Evolutionary conservation across 805 yeast species (phyloP), one percentile per base, ranked within the genome.

Genomic region (Yamadazyma paraphyllophila): DNA sequence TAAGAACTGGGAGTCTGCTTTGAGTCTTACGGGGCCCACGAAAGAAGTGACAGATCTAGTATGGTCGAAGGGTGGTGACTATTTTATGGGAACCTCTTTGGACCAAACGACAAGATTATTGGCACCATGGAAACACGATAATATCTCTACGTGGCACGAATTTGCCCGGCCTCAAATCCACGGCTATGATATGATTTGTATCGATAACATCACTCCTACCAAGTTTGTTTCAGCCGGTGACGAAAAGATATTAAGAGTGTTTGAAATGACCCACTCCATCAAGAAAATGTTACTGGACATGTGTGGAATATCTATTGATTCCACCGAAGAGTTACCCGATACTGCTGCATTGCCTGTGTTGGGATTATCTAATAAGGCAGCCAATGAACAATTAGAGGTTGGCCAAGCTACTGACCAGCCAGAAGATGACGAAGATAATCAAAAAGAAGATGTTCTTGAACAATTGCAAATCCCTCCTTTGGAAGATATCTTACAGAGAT

Each of bases 161-260:
- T 84, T 94, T 63, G 88, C 97, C 1, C 78, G 99, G 55, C 98
- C 99, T 0, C 99, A 94, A 64, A 94, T 94, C 51, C 99, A 94
- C 63, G 99, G 99, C 7, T 94, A 89, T 61, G 98, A 94, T 60
- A 90, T 94, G 97, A 76, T 88, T 32, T 82, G 96, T 53, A 71
- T 87, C 7, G 80, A 82, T 32, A 73, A 85, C 10, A 63, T 94
- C 11, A 65, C 78, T 13, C 65, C 73, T 41, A 73, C 85, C 1
- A 70, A 77, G 51, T 92, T 88, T 67, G 86, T 91, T 2, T 88
- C 96, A 44, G 98, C 91, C 12, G 98, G 97, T 39, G 99, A 95
- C 60, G 99, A 94, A 60, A 95, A 94, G 67, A 82, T 89, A 9
- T 65, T 92, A 51, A 74, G 99, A 54, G 87, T 90, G 0, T 94